These are phyloP conservation scores for Aspergillus sp. DNA, from an alignment of 2,329 filamentous ascomycete genomes.

Conservation along the genomic window DNA sequence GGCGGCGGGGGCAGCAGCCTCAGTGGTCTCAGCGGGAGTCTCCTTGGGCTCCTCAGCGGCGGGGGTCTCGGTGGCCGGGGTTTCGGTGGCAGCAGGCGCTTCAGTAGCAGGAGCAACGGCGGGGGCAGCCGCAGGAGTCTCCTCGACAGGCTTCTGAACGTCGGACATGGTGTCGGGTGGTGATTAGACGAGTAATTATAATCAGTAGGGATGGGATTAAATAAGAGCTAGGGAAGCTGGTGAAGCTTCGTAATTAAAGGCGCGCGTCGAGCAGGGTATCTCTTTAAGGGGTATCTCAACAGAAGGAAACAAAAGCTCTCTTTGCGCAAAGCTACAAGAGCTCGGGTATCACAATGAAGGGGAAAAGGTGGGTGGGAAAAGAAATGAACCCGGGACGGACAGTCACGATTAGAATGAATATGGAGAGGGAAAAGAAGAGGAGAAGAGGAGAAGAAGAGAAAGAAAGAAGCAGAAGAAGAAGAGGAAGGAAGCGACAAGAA, in stretches of 20 bases:
- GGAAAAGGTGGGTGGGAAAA: slow-evolving; percentile 19
- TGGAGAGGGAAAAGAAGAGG: slow-evolving; percentile 19
- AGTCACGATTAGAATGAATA: slow-evolving; percentile 24
- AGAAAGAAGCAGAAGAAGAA: slow-evolving; percentile 29
- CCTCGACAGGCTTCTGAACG: slow-evolving; percentile 69
- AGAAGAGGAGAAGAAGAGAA: slow-evolving; percentile 23
- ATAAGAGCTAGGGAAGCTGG: slow-evolving; percentile 21
- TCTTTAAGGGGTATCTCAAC: slow-evolving; percentile 37
- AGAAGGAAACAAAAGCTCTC: slow-evolving; percentile 33
- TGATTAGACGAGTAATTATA: slow-evolving; percentile 26
- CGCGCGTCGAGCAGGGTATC: slow-evolving; percentile 26
- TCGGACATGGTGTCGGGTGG: slow-evolving; percentile 65
- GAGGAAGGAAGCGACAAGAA: slow-evolving; percentile 30
- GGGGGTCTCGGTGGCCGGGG: slow-evolving; percentile 35
- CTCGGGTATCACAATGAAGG: slow-evolving; percentile 43
- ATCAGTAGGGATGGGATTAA: slow-evolving; percentile 20
- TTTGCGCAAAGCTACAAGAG: slow-evolving; percentile 38
- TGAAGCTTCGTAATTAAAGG: slow-evolving; percentile 21
- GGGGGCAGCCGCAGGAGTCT: slow-evolving; percentile 49
- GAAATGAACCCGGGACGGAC: slow-evolving; percentile 26
- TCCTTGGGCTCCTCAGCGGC: slow-evolving; percentile 37
- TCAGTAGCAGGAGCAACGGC: slow-evolving; percentile 41
- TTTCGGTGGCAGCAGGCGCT: slow-evolving; percentile 39
- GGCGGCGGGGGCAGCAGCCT: slow-evolving; percentile 37
- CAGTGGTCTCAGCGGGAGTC: slow-evolving; percentile 34